Conservation (phyloP, 1,284 basidiomycete genomes). For the Ganoderma lingzhi region DNA sequence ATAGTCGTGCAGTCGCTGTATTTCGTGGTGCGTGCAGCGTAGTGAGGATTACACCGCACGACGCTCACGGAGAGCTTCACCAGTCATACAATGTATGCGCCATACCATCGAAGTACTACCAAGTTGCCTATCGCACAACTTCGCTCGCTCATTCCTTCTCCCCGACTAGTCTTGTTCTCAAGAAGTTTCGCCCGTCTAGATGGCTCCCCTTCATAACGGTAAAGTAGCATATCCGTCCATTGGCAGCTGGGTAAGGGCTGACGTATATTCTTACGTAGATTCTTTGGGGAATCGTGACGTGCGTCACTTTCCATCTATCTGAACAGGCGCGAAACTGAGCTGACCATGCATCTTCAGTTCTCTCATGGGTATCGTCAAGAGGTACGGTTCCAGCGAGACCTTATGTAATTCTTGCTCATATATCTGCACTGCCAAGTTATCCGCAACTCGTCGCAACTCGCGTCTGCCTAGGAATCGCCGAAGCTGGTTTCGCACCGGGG, state of each 20-base stretch:
- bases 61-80: neutral
- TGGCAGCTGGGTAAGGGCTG: neutral
- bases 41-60: neutral
- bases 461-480: conserved; percentile 68
- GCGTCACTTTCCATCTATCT: conserved; percentile 40
- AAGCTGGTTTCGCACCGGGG: conserved; percentile 75
- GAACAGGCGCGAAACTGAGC: neutral
- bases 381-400: conserved; percentile 43
- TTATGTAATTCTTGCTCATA: neutral
- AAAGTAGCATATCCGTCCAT: neutral
- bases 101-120: conserved; percentile 62
- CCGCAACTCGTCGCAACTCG: conserved; percentile 66
- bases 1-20: conserved; percentile 64
- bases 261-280: conserved; percentile 20
- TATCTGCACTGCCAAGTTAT: conserved; percentile 49
- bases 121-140: neutral
- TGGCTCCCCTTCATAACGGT: conserved; percentile 43
- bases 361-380: conserved; percentile 70
- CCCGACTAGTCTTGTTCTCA: conserved; percentile 38
- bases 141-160: neutral
- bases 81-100: conserved; percentile 69
- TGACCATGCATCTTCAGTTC: conserved; percentile 47
- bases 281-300: conserved; percentile 35
- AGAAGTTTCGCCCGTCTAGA: conserved; percentile 43
- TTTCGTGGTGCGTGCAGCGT: conserved; percentile 59